A percentile compares a stretch with the other conserved stretches of the same genome.
phyloP scores from a whole-genome alignment of 306 rosid genomes.

The Arachis stenosperma region DNA sequence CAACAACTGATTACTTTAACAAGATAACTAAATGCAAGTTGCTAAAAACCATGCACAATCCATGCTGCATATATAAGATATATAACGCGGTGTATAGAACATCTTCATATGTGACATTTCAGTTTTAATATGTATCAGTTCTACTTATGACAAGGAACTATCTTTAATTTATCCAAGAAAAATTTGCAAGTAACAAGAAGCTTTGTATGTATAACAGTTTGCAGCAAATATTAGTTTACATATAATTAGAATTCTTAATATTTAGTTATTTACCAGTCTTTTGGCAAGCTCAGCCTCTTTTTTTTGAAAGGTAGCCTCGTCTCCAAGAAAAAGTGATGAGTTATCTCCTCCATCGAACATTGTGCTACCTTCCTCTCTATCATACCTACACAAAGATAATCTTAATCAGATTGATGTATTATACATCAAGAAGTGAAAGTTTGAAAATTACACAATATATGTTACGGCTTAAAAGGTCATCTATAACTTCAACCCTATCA shows the following conservation, averaged over 20 bases:
- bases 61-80: background rate
- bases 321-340: constrained; percentile 79
- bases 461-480: background rate
- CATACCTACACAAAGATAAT: constrained; percentile 68
- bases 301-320: constrained; percentile 91
- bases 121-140: constrained; percentile 4
- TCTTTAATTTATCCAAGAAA: constrained; percentile 23
- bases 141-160: constrained; percentile 15
- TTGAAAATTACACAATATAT: constrained; percentile 16
- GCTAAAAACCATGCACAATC: constrained; percentile 6
- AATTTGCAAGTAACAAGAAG: constrained; percentile 20
- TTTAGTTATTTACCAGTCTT: constrained; percentile 67
- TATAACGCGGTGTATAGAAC: constrained; percentile 11
- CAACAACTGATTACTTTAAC: constrained; percentile 11
- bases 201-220: background rate
- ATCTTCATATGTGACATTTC: constrained; percentile 17
- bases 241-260: constrained; percentile 12
- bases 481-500: constrained; percentile 20
- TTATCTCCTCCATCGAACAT: constrained; percentile 78
- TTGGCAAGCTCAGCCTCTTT: constrained; percentile 98
- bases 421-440: background rate
- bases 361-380: constrained; percentile 94
- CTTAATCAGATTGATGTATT: constrained; percentile 35
- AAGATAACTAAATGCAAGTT: constrained; percentile 27
- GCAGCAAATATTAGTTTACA: constrained; percentile 20